phyloP scores from a whole-genome alignment of 305 asterid species.

The Solanum hybrid region DNA sequence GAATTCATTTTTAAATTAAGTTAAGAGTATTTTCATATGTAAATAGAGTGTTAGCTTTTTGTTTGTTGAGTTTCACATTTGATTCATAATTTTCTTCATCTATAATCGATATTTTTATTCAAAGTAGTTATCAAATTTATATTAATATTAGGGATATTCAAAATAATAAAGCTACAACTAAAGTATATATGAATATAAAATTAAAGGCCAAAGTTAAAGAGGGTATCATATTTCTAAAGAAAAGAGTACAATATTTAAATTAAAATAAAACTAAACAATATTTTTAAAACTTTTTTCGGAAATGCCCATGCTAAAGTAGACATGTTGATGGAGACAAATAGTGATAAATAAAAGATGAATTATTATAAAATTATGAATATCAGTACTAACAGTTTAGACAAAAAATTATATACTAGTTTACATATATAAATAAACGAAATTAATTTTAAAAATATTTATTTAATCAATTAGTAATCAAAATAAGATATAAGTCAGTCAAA shows the following conservation, averaged over 20 bases:
- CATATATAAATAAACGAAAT: not conserved
- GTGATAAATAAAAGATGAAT: not conserved
- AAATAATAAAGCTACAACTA: not conserved
- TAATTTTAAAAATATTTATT: not conserved
- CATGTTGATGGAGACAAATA: not conserved
- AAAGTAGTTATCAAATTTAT: no score
- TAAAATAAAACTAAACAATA: not conserved
- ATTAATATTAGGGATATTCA: no score
- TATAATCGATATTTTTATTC: no score
- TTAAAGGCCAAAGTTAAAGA: not conserved
- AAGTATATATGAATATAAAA: not conserved
- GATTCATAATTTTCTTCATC: not conserved
- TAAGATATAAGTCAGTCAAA: not conserved
- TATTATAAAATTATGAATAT: not conserved
- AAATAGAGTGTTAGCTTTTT: not conserved
- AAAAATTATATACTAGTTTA: not conserved
- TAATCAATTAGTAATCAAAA: not conserved
- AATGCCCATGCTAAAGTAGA: not conserved
- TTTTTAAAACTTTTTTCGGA: no score
- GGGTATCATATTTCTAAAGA: not conserved
- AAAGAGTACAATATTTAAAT: not conserved
- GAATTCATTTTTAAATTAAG: not conserved
- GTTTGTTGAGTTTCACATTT: not conserved
- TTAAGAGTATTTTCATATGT: not conserved
- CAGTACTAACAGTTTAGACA: not conserved